These are phyloP conservation scores for Wickerhamiella kurtzmanii DNA, from an alignment of 805 yeast species.

Conservation along the genomic window DNA sequence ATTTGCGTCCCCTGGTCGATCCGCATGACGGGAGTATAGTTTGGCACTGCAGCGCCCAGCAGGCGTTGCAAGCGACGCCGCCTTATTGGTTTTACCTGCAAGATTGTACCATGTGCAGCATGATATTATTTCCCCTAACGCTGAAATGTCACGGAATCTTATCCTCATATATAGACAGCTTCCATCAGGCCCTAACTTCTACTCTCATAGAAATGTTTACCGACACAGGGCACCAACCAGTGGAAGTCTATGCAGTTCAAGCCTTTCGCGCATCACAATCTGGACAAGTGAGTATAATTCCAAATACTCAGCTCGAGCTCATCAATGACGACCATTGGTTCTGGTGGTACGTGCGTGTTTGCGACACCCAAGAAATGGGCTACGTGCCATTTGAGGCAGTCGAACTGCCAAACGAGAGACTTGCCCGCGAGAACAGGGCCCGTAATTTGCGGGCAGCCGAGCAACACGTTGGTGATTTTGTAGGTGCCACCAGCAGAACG, in stretches of 20 bases:
- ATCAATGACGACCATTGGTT: conserved; percentile 83
- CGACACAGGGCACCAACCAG: not conserved
- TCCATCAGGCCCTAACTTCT: too few relatives aligned
- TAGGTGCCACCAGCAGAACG: not conserved
- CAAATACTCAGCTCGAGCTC: conserved; percentile 71
- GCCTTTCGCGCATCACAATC: conserved; percentile 88
- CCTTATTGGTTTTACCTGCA: not conserved
- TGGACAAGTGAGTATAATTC: conserved; percentile 66
- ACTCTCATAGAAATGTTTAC: not conserved
- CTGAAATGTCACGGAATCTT: too few relatives aligned
- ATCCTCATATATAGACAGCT: too few relatives aligned
- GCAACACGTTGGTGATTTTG: not conserved
- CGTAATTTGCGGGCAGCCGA: conserved; percentile 35
- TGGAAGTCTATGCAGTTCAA: conserved; percentile 75
- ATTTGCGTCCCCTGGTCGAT: not conserved
- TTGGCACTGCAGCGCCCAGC: too few relatives aligned
- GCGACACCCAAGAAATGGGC: conserved; percentile 58
- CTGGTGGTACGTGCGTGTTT: conserved; percentile 82
- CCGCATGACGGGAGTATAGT: not conserved
- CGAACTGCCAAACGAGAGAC: conserved; percentile 80
- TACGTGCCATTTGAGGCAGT: conserved; percentile 94
- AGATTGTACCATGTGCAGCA: not conserved
- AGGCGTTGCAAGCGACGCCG: not conserved
- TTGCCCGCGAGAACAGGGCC: conserved; percentile 86
- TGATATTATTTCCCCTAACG: not conserved